A percentile compares a stretch with the other conserved stretches of the same genome.
Evolutionary conservation across 2,329 filamentous ascomycete species (phyloP).

Genomic region (Cladophialophora carrionii): DNA sequence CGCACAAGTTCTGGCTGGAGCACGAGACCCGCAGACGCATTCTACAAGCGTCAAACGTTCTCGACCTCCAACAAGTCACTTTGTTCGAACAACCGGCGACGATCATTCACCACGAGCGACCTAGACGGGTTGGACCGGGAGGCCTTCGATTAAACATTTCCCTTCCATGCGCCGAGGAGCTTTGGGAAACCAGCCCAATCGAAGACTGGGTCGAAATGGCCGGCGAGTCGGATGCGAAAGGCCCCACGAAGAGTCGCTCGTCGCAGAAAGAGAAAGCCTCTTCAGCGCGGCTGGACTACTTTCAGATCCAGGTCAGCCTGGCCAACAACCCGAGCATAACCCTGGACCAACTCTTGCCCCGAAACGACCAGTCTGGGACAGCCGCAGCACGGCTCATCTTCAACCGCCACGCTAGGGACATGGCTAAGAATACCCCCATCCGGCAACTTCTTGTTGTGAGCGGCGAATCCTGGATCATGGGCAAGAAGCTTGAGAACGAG

Average conservation of each 20-base stretch:
- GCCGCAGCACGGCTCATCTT: constrained; percentile 35
- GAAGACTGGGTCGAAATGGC: constrained; percentile 40
- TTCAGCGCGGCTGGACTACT: constrained; percentile 27
- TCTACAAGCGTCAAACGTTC: constrained; percentile 43
- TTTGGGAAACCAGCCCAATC: constrained; percentile 42
- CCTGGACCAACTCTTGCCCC: constrained; percentile 17
- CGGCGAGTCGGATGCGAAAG: constrained; percentile 11
- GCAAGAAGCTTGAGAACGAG: constrained; percentile 43
- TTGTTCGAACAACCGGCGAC: constrained; percentile 43
- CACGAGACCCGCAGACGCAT: constrained; percentile 44
- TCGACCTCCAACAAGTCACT: constrained; percentile 43
- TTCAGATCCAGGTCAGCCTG: constrained; percentile 34
- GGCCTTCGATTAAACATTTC: constrained; percentile 37
- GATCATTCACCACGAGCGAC: constrained; percentile 39
- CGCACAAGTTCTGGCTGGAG: constrained; percentile 45
- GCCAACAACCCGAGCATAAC: constrained; percentile 21
- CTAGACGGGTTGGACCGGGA: constrained; percentile 15
- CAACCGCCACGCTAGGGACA: constrained; percentile 42
- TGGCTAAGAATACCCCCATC: constrained; percentile 42
- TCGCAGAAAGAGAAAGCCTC: constrained; percentile 7
- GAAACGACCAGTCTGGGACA: constrained; percentile 18
- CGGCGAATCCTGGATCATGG: constrained; percentile 46
- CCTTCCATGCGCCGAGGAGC: constrained; percentile 42
- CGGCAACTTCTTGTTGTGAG: constrained; percentile 43
- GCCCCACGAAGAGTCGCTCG: constrained; percentile 17